Evolutionary conservation across 805 yeast species (phyloP).

Genomic region (Saccharomycopsis selenospora): DNA sequence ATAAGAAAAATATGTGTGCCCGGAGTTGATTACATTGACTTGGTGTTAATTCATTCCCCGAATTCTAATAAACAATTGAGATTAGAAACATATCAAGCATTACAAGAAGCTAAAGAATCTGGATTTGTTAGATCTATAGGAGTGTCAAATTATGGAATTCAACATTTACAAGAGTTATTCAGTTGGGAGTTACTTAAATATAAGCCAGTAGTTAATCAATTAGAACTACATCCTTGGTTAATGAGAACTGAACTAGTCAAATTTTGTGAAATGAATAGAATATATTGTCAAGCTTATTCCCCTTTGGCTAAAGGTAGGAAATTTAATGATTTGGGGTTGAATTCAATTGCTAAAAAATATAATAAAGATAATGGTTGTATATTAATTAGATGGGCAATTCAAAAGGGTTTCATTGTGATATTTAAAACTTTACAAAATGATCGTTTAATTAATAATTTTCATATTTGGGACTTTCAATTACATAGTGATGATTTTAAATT

Average conservation of each 20-base stretch:
- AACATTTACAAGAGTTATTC: slow-evolving; percentile 49
- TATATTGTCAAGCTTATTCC: slow-evolving; percentile 33
- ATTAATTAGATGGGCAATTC: slow-evolving; percentile 42
- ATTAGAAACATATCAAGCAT: slow-evolving; percentile 45
- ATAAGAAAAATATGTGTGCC: slow-evolving; percentile 19
- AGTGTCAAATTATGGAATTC: slow-evolving; percentile 55
- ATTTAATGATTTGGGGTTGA: slow-evolving; percentile 27
- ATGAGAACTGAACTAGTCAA: slow-evolving; percentile 33
- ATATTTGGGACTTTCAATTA: slow-evolving; percentile 33
- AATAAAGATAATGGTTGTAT: slow-evolving; percentile 38
- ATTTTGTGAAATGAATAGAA: slow-evolving; percentile 28
- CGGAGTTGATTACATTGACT: slow-evolving; percentile 23
- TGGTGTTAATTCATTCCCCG: slow-evolving; percentile 23
- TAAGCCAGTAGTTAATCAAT: slow-evolving; percentile 42
- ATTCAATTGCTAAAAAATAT: slow-evolving; percentile 33
- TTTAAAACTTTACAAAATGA: slow-evolving; percentile 24
- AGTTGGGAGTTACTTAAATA: slow-evolving; percentile 37
- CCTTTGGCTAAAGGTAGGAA: slow-evolving; percentile 34
- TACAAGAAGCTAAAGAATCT: slow-evolving; percentile 46
- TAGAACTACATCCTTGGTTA: slow-evolving; percentile 46
- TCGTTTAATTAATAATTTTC: slow-evolving; percentile 33
- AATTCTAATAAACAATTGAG: slow-evolving; percentile 24
- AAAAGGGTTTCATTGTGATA: slow-evolving; percentile 33
- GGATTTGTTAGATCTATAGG: slow-evolving; percentile 51
- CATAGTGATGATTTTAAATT: slow-evolving; percentile 29